Conservation (phyloP, 306 rosid species). For the Carpinus fangiana region DNA sequence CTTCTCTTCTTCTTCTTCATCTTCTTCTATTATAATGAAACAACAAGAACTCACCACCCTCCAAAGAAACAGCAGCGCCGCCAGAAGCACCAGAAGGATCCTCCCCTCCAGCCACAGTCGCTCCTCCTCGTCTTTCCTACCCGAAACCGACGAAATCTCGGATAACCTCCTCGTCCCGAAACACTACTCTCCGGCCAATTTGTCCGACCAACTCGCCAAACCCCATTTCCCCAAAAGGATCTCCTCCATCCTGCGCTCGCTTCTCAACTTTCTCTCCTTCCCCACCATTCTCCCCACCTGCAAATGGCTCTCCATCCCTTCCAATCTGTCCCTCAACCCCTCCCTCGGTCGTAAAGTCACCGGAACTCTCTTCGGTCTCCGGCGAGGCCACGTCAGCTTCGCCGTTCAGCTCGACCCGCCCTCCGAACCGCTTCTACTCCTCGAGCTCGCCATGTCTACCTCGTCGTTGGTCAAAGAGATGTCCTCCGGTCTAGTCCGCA, state of each 20-base stretch:
- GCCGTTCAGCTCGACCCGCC: slow-evolving; percentile 81
- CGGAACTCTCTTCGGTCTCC: slow-evolving; percentile 90
- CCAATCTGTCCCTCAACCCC: slow-evolving; percentile 51
- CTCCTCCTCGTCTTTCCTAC: slow-evolving; percentile 19
- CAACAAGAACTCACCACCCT: slow-evolving; percentile 43
- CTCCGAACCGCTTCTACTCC: slow-evolving; percentile 61
- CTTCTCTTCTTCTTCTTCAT: background rate
- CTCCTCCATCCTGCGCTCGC: slow-evolving; percentile 55
- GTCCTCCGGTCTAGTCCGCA: slow-evolving; percentile 90
- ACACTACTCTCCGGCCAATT: slow-evolving; percentile 32
- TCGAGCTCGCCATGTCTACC: slow-evolving; percentile 83
- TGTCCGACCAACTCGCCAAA: slow-evolving; percentile 20
- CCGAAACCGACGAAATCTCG: slow-evolving; percentile 35
- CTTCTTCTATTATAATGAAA: slow-evolving; percentile 43
- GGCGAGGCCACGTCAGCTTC: slow-evolving; percentile 83
- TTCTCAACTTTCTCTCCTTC: slow-evolving; percentile 62
- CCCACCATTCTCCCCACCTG: slow-evolving; percentile 57
- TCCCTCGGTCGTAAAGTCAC: slow-evolving; percentile 66
- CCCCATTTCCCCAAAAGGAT: slow-evolving; percentile 35
- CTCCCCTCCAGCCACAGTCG: slow-evolving; percentile 39
- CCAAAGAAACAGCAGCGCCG: slow-evolving; percentile 48
- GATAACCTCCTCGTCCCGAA: slow-evolving; percentile 45
- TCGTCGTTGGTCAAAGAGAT: slow-evolving; percentile 79
- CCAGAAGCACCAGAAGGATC: slow-evolving; percentile 45
- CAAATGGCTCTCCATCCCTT: slow-evolving; percentile 69